These are phyloP conservation scores for Citrullus colocynthis DNA, from an alignment of 306 rosid genomes.

Conservation along the genomic window DNA sequence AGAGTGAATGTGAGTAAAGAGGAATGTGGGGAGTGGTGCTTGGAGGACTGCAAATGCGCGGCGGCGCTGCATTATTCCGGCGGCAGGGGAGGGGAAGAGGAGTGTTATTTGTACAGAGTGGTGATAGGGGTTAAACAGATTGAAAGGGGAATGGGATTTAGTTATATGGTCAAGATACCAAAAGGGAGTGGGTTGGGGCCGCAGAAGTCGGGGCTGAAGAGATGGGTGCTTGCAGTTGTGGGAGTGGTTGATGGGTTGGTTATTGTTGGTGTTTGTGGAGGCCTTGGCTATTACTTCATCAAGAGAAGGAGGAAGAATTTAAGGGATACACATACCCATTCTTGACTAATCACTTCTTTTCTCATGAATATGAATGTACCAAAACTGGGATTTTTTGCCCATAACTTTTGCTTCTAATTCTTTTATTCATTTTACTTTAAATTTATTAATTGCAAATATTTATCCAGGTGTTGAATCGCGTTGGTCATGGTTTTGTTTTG, in stretches of 20 bases:
- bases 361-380: too few relatives aligned
- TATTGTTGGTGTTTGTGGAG: slow-evolving; percentile 50
- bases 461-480: too few relatives aligned
- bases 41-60: slow-evolving; percentile 60
- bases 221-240: slow-evolving; percentile 55
- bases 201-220: slow-evolving; percentile 36
- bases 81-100: background rate
- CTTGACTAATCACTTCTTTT: slow-evolving; percentile 23
- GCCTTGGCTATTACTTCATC: slow-evolving; percentile 47
- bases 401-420: too few relatives aligned
- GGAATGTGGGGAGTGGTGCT: slow-evolving; percentile 45
- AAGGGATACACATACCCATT: slow-evolving; percentile 16
- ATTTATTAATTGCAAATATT: too few relatives aligned
- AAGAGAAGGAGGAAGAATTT: slow-evolving; percentile 26
- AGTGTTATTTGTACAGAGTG: slow-evolving; percentile 43
- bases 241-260: slow-evolving; percentile 75
- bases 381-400: too few relatives aligned
- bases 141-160: slow-evolving; percentile 29
- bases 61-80: slow-evolving; percentile 33
- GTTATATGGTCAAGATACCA: slow-evolving; percentile 64
- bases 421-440: too few relatives aligned
- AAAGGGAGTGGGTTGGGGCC: slow-evolving; percentile 31
- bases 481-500: too few relatives aligned
- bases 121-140: slow-evolving; percentile 66
- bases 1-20: slow-evolving; percentile 38